These are phyloP conservation scores for Neophaeococcomyces mojaviensis DNA, from an alignment of 2,329 filamentous ascomycete species.

Conservation along the genomic window DNA sequence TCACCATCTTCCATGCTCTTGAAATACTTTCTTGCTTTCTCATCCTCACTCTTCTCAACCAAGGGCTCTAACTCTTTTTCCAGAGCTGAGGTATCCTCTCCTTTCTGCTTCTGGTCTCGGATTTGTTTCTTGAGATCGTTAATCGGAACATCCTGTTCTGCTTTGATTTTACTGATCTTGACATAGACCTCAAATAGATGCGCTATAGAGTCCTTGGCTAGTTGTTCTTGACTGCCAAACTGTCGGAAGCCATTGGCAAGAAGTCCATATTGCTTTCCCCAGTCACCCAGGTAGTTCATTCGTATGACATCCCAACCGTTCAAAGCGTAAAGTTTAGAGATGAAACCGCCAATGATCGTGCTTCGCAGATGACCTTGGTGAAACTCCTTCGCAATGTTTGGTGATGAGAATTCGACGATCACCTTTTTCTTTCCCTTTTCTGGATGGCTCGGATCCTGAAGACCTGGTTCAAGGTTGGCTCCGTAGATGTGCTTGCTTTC, in stretches of 20 bases:
- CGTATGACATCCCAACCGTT: slow-evolving; percentile 56
- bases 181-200: slow-evolving; percentile 61
- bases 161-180: slow-evolving; percentile 52
- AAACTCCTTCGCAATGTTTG: slow-evolving; percentile 62
- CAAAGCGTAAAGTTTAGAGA: slow-evolving; percentile 53
- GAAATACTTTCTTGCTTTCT: slow-evolving; percentile 48
- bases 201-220: slow-evolving; percentile 55
- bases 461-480: slow-evolving; percentile 51
- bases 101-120: slow-evolving; percentile 41
- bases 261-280: slow-evolving; percentile 62
- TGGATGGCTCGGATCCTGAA: slow-evolving; percentile 50
- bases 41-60: slow-evolving; percentile 48
- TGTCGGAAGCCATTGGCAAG: slow-evolving; percentile 53
- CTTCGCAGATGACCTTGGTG: slow-evolving; percentile 58
- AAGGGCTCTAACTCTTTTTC: slow-evolving; percentile 39
- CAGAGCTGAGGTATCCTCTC: slow-evolving; percentile 40
- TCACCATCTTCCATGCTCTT: slow-evolving; percentile 61
- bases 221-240: slow-evolving; percentile 54
- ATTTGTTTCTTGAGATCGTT: slow-evolving; percentile 48
- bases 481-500: slow-evolving; percentile 52
- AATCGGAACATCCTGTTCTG: slow-evolving; percentile 49
- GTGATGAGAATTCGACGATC: slow-evolving; percentile 59
- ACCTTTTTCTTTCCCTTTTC: slow-evolving; percentile 44
- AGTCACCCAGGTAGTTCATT: slow-evolving; percentile 63
- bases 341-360: slow-evolving; percentile 61